Evolutionary conservation across 306 rosid species (phyloP).

Genomic region (Amphicarpaea edgeworthii): DNA sequence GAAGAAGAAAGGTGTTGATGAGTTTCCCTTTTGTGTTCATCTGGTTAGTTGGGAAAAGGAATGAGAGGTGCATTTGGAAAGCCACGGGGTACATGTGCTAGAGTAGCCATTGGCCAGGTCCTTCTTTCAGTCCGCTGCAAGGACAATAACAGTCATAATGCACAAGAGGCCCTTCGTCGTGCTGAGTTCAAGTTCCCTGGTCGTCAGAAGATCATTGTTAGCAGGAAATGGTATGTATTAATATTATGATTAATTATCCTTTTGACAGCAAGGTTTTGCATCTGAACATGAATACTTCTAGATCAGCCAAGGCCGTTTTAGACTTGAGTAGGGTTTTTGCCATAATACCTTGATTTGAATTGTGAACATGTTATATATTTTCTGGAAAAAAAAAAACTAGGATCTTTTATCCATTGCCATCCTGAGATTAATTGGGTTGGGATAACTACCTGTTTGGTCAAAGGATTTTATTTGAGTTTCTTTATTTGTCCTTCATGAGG

Average conservation of each 20-base stretch:
- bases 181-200: slow-evolving; percentile 92
- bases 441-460: background rate
- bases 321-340: background rate
- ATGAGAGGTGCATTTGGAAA: slow-evolving; percentile 90
- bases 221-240: slow-evolving; percentile 77
- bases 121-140: slow-evolving; percentile 87
- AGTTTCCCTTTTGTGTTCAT: slow-evolving; percentile 92
- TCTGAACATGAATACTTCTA: background rate
- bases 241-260: background rate
- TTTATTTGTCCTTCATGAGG: background rate
- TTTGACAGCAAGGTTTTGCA: background rate
- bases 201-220: slow-evolving; percentile 84
- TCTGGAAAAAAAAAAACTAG: background rate
- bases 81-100: slow-evolving; percentile 80
- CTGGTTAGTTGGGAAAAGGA: slow-evolving; percentile 93
- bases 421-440: background rate
- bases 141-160: slow-evolving; percentile 76
- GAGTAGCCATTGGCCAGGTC: slow-evolving; percentile 87
- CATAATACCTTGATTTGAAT: background rate
- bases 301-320: background rate
- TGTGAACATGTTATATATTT: background rate
- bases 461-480: background rate
- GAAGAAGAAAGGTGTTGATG: slow-evolving; percentile 94
- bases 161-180: slow-evolving; percentile 91
- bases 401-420: slow-evolving; percentile 5